These are phyloP conservation scores for Leishmania tarentolae DNA, from an alignment of 208 protist species.

Conservation along the genomic window DNA sequence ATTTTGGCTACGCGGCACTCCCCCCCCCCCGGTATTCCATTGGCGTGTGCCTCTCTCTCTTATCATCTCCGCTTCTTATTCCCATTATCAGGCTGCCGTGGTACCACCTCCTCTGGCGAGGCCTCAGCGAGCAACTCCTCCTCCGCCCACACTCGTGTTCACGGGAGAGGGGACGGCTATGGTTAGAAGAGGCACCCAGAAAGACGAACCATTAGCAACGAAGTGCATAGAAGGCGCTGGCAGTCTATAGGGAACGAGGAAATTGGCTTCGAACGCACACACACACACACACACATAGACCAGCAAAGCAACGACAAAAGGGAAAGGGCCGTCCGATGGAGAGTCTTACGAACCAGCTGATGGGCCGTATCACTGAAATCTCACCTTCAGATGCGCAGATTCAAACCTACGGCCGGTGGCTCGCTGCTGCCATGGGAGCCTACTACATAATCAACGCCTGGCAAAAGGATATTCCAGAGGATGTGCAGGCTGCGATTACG, in stretches of 20 bases:
- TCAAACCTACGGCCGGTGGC: slow-evolving; percentile 41
- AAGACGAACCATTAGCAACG: background rate
- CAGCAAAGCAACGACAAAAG: background rate
- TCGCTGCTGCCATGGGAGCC: slow-evolving; percentile 36
- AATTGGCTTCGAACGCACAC: background rate
- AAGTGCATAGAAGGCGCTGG: background rate
- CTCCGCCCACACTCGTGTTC: background rate
- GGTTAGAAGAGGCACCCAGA: background rate
- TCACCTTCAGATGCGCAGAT: slow-evolving; percentile 34
- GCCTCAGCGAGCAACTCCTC: background rate
- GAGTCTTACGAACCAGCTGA: slow-evolving; percentile 10
- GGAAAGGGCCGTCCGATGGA: slow-evolving; percentile 6
- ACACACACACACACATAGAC: background rate
- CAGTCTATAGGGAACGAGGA: background rate
- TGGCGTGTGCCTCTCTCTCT: background rate
- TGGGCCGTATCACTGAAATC: slow-evolving; percentile 22
- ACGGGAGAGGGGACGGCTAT: background rate
- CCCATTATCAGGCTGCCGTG: background rate
- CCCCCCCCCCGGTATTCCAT: background rate
- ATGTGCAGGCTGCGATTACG: slow-evolving; percentile 68
- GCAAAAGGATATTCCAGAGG: slow-evolving; percentile 32
- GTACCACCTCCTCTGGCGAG: background rate
- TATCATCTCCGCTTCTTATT: background rate
- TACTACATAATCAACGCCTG: slow-evolving; percentile 45
- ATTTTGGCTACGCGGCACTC: background rate